Evolutionary conservation across 2,329 filamentous ascomycete genomes (phyloP), one percentile per base, ranked within the genome.

Genomic region (Lomentospora prolificans): DNA sequence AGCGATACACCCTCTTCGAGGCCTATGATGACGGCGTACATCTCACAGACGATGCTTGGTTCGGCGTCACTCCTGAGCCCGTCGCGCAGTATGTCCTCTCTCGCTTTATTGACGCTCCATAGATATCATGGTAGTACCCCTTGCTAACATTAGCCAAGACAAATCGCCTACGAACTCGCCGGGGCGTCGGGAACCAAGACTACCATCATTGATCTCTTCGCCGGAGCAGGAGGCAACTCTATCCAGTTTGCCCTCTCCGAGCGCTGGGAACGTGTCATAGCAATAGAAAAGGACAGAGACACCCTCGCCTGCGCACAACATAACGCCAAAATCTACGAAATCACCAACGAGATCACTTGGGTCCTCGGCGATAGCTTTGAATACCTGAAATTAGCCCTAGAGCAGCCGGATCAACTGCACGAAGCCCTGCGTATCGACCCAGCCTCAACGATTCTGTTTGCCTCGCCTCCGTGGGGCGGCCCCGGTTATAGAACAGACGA

Each of bases 31-130:
- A 91, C 57, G 92, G 90, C 56, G 80, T 99, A 61, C 86, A 84
- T 75, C 83, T 99, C 77, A 99, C 95, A 0, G 85, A 95, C 67
- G 86, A 92, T 71, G 87, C 90, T 55, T 99, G 94, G 94, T 99
- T 94, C 68, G 94, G 91, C 56, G 91, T 97, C 6, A 99, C 95
- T 0, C 91, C 94, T 12, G 92, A 99, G 69, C 87, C 89, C 3
- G 82, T 99, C 27, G 94, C 94, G 58, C 84, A 79, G 89, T 94
- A 75, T 64, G 77, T 72, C 57, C 53, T 44, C 44, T 50, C 46
- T 30, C 53, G 56, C 51, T 54, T 55, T 8, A 22, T 19, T 4
- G 2, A n/a, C n/a, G 33, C 2, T 3, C 36, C 53, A 55, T 7
- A 17, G n/a, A n/a, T n/a, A n/a, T n/a, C n/a, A n/a, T n/a, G n/a